Evolutionary conservation across 257 asterid species (phyloP), one percentile per base, ranked within the genome.

Genomic region (Jacaranda mimosifolia): DNA sequence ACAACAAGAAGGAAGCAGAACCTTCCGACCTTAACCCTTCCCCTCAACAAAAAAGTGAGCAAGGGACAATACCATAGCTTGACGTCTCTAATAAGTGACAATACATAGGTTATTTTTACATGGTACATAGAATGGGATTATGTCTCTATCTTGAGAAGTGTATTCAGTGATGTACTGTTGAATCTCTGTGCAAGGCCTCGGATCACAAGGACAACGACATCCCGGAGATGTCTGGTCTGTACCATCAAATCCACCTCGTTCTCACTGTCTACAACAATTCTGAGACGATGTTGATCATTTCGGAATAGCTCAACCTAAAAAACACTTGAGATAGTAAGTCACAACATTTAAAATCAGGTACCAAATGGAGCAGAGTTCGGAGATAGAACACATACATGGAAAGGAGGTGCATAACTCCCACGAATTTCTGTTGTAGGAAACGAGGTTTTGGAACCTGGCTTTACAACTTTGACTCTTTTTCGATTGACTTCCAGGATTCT

Each of bases 381-480:
- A 76, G 60, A 39, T 46, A 73, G 6, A 65, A 65, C 19, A 75
- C 92, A 19, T 88, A 95, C 99, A 81, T 93, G 99, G 89, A 95
- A 95, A 7, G 99, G 99, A 56, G 98, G 99, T 72, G 96, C 74
- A 68, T 91, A 95, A 77, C 80, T 90, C 80, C 99, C 99, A 11
- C 98, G 97, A 76, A 95, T 87, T 86, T 95, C 98, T 51, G 97
- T 91, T 7, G 94, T 53, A 5, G 98, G 97, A 77, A 95, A 93
- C 4, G 99, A 93, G 14, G 98, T 95, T 83, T 93, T 95, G 59
- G 99, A 93, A 68, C 97, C 99, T 9, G 98, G 99, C 78, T 93
- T 95, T 70, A 93, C 91, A 59, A 93, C 99, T 84, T 95, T 95
- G 40, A 91, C 83, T 78, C 98, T 82, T 79, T 95, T 95, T 78